Conservation (phyloP, 768 basidiomycete species). For the Chalciporus piperatus region DNA sequence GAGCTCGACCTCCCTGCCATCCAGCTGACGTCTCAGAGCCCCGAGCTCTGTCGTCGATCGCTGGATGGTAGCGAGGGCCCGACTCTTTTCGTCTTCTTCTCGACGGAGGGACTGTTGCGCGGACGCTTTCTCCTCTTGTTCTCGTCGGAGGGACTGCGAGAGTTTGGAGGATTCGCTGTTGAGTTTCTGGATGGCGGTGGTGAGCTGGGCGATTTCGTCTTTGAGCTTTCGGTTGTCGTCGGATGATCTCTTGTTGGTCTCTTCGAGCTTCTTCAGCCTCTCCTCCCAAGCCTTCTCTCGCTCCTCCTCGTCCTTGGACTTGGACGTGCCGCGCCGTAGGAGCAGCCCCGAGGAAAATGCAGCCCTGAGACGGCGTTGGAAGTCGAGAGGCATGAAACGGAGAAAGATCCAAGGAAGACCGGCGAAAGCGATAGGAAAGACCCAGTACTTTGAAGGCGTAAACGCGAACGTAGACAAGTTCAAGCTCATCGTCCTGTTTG, state of each 20-base stretch:
- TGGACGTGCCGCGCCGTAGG: neutral
- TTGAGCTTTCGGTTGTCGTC: constrained; percentile 22
- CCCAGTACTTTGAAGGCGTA: constrained; percentile 27
- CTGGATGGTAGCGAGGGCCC: constrained; percentile 9
- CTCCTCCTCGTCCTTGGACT: constrained; percentile 23
- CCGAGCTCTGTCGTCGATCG: constrained; percentile 13
- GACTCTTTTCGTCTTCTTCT: constrained; percentile 21
- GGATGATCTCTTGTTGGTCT: neutral
- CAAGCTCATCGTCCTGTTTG: constrained; percentile 24
- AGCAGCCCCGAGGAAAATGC: neutral
- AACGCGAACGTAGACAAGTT: constrained; percentile 28
- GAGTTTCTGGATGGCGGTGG: neutral
- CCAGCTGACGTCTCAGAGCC: constrained; percentile 22
- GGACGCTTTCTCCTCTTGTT: constrained; percentile 13
- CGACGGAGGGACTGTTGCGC: constrained; percentile 18
- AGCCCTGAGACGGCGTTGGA: neutral
- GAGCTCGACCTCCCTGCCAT: constrained; percentile 22
- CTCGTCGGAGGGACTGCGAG: constrained; percentile 18
- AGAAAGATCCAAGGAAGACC: constrained; percentile 24
- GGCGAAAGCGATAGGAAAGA: constrained; percentile 28
- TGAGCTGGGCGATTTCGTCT: constrained; percentile 17
- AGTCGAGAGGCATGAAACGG: constrained; percentile 6
- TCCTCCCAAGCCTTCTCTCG: constrained; percentile 13
- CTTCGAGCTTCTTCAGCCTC: constrained; percentile 17
- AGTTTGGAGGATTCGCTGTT: constrained; percentile 11